Conservation (phyloP, 1,284 basidiomycete species). For the Trametes sp. region DNA sequence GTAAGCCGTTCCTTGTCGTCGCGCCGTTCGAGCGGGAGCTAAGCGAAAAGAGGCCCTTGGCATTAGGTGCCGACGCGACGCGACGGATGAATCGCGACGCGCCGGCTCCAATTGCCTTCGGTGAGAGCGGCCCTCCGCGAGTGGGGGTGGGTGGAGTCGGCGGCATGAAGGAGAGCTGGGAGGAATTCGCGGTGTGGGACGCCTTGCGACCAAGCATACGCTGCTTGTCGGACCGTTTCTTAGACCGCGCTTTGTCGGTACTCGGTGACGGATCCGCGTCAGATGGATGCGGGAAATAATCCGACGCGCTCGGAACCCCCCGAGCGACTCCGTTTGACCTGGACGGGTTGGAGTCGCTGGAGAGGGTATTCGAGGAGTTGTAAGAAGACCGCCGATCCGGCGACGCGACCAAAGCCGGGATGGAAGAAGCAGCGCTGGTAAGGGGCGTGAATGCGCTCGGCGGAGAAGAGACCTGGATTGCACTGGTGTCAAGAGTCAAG, state of each 20-base stretch:
- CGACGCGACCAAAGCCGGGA: constrained; percentile 55
- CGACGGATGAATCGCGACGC: constrained; percentile 90
- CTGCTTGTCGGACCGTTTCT: constrained; percentile 71
- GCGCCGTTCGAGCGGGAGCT: constrained; percentile 56
- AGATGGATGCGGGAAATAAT: constrained; percentile 36
- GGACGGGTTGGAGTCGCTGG: constrained; percentile 65
- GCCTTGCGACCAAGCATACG: constrained; percentile 41
- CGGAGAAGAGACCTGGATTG: constrained; percentile 44
- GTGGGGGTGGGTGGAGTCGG: constrained; percentile 46
- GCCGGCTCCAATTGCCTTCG: constrained; percentile 70
- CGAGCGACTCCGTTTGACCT: constrained; percentile 42
- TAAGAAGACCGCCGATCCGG: constrained; percentile 69
- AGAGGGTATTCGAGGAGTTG: constrained; percentile 75
- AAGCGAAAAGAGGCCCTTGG: constrained; percentile 86
- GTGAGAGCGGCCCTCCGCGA: constrained; percentile 56
- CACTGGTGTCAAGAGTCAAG: constrained; percentile 48
- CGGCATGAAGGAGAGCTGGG: constrained; percentile 48
- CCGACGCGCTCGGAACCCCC: constrained; percentile 40
- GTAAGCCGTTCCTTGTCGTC: constrained; percentile 77
- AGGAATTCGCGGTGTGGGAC: constrained; percentile 44
- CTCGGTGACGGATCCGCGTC: constrained; percentile 40
- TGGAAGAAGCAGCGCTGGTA: constrained; percentile 55
- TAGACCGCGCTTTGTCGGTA: constrained; percentile 52
- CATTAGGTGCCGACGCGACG: constrained; percentile 96
- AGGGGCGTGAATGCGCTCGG: constrained; percentile 46